phyloP scores from a whole-genome alignment of 2,329 filamentous ascomycete species.

The Arthrobotrys sphaeroides region DNA sequence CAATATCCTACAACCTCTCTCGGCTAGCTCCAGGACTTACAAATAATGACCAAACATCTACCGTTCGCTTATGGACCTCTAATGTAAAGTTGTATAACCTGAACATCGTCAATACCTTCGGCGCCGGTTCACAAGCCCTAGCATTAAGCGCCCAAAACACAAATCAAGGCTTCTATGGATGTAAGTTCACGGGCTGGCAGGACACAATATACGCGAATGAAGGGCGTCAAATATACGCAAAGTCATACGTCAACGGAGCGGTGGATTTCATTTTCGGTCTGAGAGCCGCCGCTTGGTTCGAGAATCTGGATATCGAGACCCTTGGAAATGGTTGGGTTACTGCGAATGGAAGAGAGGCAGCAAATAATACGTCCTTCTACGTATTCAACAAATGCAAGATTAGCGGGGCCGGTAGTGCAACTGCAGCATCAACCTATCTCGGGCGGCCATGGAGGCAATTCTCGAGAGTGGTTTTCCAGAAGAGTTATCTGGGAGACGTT shows the following conservation, averaged over 20 bases:
- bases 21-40: conserved; percentile 62
- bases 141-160: conserved; percentile 66
- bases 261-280: conserved; percentile 72
- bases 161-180: conserved; percentile 69
- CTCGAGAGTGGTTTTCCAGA: conserved; percentile 64
- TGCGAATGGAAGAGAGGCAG: conserved; percentile 63
- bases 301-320: conserved; percentile 65
- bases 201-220: conserved; percentile 67
- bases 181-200: conserved; percentile 68
- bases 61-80: conserved; percentile 64
- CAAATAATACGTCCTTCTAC: conserved; percentile 64
- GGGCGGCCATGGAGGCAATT: conserved; percentile 67
- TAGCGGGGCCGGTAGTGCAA: conserved; percentile 60
- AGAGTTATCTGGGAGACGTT: conserved; percentile 66
- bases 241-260: conserved; percentile 68
- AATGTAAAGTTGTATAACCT: conserved; percentile 72
- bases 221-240: conserved; percentile 68
- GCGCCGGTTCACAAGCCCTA: conserved; percentile 66
- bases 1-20: conserved; percentile 63
- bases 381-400: conserved; percentile 68
- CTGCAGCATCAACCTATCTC: conserved; percentile 64
- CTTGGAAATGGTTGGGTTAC: conserved; percentile 65
- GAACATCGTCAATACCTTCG: conserved; percentile 65
- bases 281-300: conserved; percentile 66
- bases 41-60: conserved; percentile 67